These are phyloP conservation scores for Raphanus sativus DNA, from an alignment of 345 rosid genomes.

Conservation along the genomic window DNA sequence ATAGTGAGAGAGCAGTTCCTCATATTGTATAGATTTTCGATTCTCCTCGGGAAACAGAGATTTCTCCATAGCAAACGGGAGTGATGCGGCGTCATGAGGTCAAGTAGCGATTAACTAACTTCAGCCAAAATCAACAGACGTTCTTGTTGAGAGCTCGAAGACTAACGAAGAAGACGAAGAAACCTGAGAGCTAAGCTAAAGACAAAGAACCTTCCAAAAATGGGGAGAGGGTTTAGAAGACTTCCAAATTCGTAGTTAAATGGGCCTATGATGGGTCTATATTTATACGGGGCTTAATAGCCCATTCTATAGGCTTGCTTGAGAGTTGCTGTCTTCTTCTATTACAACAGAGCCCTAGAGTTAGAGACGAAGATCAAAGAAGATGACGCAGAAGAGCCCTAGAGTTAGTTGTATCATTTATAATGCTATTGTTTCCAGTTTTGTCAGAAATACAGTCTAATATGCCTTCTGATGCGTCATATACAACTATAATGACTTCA, in stretches of 20 bases:
- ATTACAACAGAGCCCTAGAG: not conserved
- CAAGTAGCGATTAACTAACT: not conserved
- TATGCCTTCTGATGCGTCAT: no score
- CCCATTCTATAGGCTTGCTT: not conserved
- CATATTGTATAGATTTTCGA: not conserved
- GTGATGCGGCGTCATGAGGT: slow-evolving; percentile 25
- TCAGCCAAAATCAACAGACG: not conserved
- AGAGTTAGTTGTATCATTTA: no score
- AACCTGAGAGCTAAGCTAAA: not conserved
- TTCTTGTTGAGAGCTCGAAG: not conserved
- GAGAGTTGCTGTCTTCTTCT: not conserved
- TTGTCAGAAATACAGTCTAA: not conserved
- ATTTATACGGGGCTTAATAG: not conserved
- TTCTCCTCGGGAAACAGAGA: slow-evolving; percentile 14
- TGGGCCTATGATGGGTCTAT: not conserved
- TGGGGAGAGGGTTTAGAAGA: not conserved
- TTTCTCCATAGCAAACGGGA: slow-evolving; percentile 32
- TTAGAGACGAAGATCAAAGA: slow-evolving; percentile 37
- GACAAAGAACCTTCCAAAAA: slow-evolving; percentile 12
- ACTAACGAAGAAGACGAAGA: not conserved
- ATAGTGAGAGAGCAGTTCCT: slow-evolving; percentile 1
- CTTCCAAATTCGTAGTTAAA: no score
- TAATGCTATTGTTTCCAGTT: not conserved
- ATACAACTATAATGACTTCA: not conserved
- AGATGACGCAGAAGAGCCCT: slow-evolving; percentile 92